phyloP scores from a whole-genome alignment of 192 early-diverging fungal genomes.

The Coemansia sp. region DNA sequence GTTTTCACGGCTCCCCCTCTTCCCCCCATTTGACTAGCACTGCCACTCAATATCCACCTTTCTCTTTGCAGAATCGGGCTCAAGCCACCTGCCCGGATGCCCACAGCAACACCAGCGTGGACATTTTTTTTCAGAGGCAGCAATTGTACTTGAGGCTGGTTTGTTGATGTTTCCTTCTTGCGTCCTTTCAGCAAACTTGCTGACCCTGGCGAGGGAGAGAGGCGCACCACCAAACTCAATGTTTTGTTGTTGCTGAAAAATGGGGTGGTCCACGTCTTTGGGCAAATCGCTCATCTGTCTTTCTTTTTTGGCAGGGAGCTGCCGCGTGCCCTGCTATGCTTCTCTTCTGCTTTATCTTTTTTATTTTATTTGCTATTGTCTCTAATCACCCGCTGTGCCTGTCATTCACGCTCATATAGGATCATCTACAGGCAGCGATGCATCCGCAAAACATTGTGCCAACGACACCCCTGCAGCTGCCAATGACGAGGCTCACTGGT shows the following conservation, averaged over 20 bases:
- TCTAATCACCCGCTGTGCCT: background rate
- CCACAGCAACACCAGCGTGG: background rate
- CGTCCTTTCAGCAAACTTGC: background rate
- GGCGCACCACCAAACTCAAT: background rate
- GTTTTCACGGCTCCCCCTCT: background rate
- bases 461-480: constrained; percentile 39
- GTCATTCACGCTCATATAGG: constrained; percentile 22
- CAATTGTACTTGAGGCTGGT: constrained; percentile 1
- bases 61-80: background rate
- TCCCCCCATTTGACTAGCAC: constrained; percentile 1
- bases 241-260: background rate
- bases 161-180: constrained; percentile 11
- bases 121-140: background rate
- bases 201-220: background rate
- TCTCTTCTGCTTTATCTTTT: background rate
- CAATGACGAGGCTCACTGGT: constrained; percentile 37
- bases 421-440: constrained; percentile 54
- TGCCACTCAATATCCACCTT: constrained; percentile 1
- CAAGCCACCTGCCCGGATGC: background rate
- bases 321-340: background rate
- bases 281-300: background rate
- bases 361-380: background rate
- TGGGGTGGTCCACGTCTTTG: background rate
- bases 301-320: background rate
- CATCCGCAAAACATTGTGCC: constrained; percentile 45